A percentile compares a stretch with the other conserved stretches of the same genome.
These are phyloP conservation scores for Penicillium sp. DNA, from an alignment of 2,329 filamentous ascomycete species.

Conservation along the genomic window DNA sequence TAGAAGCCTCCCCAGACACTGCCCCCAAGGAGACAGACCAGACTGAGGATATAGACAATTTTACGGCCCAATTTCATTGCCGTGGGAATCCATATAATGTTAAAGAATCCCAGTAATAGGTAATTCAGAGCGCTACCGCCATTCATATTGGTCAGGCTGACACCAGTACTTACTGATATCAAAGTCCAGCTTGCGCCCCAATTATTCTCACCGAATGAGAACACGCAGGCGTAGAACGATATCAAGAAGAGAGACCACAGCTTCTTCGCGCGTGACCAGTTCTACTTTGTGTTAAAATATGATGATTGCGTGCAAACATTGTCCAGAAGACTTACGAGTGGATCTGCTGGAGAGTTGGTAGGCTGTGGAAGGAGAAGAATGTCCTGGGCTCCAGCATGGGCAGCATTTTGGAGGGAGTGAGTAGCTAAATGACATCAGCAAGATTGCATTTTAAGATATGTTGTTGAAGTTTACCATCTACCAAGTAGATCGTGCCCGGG, in stretches of 20 bases:
- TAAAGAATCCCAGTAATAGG: constrained; percentile 42
- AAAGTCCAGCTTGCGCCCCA: constrained; percentile 44
- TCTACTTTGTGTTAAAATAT: constrained; percentile 9
- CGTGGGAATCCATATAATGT: constrained; percentile 39
- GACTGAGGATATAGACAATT: constrained; percentile 37
- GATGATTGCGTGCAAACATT: neutral
- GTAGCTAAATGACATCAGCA: constrained; percentile 3
- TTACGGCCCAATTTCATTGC: constrained; percentile 36
- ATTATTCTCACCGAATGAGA: constrained; percentile 43
- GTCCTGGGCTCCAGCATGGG: constrained; percentile 25
- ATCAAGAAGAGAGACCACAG: constrained; percentile 42
- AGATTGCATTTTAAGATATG: neutral
- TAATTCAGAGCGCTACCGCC: constrained; percentile 43
- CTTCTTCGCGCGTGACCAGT: constrained; percentile 40
- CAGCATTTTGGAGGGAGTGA: constrained; percentile 20
- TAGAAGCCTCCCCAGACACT: constrained; percentile 35
- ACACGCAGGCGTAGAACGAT: constrained; percentile 41
- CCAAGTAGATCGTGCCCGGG: constrained; percentile 35
- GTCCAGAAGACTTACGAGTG: constrained; percentile 19
- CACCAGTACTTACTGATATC: constrained; percentile 39
- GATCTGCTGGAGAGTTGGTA: constrained; percentile 30
- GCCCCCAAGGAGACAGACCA: constrained; percentile 29
- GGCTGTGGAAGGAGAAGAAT: constrained; percentile 37
- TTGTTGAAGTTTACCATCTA: constrained; percentile 24
- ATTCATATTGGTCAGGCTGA: constrained; percentile 42